Evolutionary conservation across 306 rosid genomes (phyloP).

Genomic region (Datisca glomerata): DNA sequence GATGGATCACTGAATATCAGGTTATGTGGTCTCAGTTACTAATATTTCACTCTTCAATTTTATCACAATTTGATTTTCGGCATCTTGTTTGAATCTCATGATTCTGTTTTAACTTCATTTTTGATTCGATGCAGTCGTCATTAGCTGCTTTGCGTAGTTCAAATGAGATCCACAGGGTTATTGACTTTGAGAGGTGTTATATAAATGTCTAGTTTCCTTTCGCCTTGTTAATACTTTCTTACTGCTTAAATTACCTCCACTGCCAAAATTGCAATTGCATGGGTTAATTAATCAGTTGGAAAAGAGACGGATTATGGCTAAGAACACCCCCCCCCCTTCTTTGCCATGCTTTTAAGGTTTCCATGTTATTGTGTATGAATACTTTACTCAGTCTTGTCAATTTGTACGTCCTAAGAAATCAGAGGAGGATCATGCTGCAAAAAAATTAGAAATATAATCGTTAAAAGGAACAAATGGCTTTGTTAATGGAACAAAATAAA

Average conservation of each 20-base stretch:
- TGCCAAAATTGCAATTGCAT: neutral
- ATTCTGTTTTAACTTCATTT: constrained; percentile 1
- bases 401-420: too few species aligned
- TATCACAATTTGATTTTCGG: too few species aligned
- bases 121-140: constrained; percentile 50
- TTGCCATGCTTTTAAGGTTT: too few species aligned
- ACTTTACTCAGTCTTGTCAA: constrained; percentile 11
- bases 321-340: too few species aligned
- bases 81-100: neutral
- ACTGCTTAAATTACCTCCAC: neutral
- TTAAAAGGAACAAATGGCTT: too few species aligned
- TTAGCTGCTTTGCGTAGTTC: constrained; percentile 70
- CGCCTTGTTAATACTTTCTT: neutral
- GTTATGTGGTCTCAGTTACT: too few species aligned
- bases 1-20: too few species aligned
- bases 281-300: neutral
- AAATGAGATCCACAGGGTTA: constrained; percentile 43
- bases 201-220: constrained; percentile 3
- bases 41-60: too few species aligned
- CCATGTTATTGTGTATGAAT: neutral
- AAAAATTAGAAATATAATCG: too few species aligned
- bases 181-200: constrained; percentile 62
- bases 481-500: too few species aligned
- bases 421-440: too few species aligned
- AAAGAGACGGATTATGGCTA: neutral